Conservation (phyloP, 164 flowering plant genomes). For the Cinnamomum micranthum region DNA sequence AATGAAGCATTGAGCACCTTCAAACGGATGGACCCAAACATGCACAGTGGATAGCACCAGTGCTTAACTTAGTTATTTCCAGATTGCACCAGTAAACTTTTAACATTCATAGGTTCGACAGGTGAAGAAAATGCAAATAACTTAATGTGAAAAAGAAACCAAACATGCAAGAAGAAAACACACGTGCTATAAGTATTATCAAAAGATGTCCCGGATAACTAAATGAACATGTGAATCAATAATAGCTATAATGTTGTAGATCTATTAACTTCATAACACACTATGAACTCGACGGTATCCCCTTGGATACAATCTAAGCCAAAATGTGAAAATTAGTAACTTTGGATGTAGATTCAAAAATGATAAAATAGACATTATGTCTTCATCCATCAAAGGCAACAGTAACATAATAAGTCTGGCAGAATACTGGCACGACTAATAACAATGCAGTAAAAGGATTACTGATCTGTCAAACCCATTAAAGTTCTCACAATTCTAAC, state of each 20-base stretch:
- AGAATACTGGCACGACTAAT: slow-evolving; percentile 22
- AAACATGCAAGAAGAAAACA: neutral
- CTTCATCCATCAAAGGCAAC: neutral
- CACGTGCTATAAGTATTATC: neutral
- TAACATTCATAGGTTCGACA: neutral
- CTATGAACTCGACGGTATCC: neutral
- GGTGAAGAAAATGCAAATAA: neutral
- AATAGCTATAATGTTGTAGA: neutral
- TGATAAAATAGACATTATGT: neutral
- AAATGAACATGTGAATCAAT: neutral
- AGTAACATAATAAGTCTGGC: slow-evolving; percentile 11
- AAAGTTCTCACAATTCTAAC: slow-evolving; percentile 21
- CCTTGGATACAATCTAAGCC: neutral
- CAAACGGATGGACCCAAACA: neutral
- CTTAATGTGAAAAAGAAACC: neutral
- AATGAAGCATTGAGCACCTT: neutral
- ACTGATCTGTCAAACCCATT: slow-evolving; percentile 18
- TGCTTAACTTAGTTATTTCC: neutral
- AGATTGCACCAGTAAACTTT: neutral
- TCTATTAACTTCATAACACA: neutral
- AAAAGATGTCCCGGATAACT: neutral
- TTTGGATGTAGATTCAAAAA: neutral
- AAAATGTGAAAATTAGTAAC: neutral
- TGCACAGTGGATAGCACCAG: neutral
- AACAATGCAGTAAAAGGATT: slow-evolving; percentile 13